Evolutionary conservation across 2,329 filamentous ascomycete genomes (phyloP).

Genomic region (Xylaria digitata): DNA sequence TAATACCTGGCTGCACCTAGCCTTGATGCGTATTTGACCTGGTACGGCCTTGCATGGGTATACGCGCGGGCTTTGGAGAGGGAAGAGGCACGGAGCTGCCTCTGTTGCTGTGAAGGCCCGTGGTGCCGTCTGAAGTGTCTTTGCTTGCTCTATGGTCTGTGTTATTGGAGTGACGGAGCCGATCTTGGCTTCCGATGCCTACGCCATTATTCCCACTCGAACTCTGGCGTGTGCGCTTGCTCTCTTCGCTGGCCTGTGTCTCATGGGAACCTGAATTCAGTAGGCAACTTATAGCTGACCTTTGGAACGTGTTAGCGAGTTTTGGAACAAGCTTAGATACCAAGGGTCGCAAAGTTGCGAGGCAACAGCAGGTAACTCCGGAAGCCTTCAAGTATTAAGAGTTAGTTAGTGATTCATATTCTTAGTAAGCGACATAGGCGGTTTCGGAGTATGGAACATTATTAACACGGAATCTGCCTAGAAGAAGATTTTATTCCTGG

Average conservation of each 20-base stretch:
- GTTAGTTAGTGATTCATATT: constrained; percentile 15
- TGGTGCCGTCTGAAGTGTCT: constrained; percentile 32
- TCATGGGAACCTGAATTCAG: not conserved
- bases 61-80: not conserved
- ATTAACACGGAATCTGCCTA: not conserved
- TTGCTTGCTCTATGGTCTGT: constrained; percentile 10
- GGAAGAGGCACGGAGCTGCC: not conserved
- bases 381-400: constrained; percentile 39
- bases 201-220: constrained; percentile 35
- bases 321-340: constrained; percentile 43
- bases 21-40: constrained; percentile 18
- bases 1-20: constrained; percentile 41
- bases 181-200: constrained; percentile 23
- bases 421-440: not conserved
- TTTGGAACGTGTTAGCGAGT: constrained; percentile 40
- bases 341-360: constrained; percentile 52
- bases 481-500: not conserved
- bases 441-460: not conserved
- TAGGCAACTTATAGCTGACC: constrained; percentile 25
- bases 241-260: constrained; percentile 27
- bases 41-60: not conserved
- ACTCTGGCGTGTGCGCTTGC: constrained; percentile 34
- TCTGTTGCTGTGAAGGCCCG: constrained; percentile 20
- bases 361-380: constrained; percentile 53
- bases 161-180: constrained; percentile 30